Percentiles rank a stretch among this genome's conserved stretches.
Conservation (phyloP, 441 rosid genomes). For the Viola pubescens region DNA sequence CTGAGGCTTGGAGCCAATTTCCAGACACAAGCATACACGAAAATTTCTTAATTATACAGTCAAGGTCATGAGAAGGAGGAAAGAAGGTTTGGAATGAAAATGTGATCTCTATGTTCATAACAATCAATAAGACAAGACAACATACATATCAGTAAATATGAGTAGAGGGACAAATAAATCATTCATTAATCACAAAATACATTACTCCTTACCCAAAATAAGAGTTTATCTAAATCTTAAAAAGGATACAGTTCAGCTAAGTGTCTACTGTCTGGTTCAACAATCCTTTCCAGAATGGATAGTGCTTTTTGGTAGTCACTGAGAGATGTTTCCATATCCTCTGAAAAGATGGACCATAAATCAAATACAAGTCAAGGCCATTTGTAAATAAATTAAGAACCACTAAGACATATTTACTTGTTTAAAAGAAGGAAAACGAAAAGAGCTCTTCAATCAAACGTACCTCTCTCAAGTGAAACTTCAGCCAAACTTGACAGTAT, state of each 20-base stretch:
- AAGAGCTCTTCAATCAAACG: slow-evolving; percentile 5
- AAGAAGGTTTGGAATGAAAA: background rate
- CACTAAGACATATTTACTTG: background rate
- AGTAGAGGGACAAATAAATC: background rate
- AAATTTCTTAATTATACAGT: slow-evolving; percentile 60
- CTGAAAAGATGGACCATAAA: slow-evolving; percentile 26
- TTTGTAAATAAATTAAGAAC: background rate
- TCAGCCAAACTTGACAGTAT: slow-evolving; percentile 74
- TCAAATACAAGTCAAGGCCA: slow-evolving; percentile 1
- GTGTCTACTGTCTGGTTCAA: slow-evolving; percentile 80
- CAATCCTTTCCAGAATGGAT: slow-evolving; percentile 57
- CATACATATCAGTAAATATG: background rate
- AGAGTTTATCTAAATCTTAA: slow-evolving; percentile 5
- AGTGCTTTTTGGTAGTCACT: slow-evolving; percentile 74
- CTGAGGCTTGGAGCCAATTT: slow-evolving; percentile 62
- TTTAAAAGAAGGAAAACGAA: background rate
- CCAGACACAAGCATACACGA: slow-evolving; percentile 74
- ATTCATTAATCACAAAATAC: too few species aligned
- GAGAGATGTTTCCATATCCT: slow-evolving; percentile 90
- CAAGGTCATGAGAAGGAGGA: slow-evolving; percentile 26
- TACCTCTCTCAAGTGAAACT: slow-evolving; percentile 87
- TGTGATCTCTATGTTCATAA: background rate
- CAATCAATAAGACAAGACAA: background rate
- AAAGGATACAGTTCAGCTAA: slow-evolving; percentile 92
- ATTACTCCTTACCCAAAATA: background rate